Evolutionary conservation across 2,329 filamentous ascomycete genomes (phyloP).

Genomic region (Trichophyton verrucosum): DNA sequence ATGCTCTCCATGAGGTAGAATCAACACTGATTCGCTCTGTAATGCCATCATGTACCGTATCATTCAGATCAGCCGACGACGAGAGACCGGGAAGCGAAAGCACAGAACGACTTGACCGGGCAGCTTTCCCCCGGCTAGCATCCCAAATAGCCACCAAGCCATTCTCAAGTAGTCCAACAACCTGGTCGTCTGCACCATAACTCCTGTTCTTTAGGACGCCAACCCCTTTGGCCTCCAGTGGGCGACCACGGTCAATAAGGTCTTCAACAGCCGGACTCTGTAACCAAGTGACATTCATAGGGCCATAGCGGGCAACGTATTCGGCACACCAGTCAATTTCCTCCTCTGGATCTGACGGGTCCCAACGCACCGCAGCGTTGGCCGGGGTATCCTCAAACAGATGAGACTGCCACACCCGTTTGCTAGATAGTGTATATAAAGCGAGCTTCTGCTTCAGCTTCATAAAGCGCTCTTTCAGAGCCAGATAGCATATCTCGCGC

Average conservation of each 20-base stretch:
- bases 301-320: slow-evolving; percentile 69
- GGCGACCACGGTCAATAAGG: slow-evolving; percentile 24
- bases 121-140: slow-evolving; percentile 45
- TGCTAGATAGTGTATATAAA: neutral
- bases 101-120: slow-evolving; percentile 53
- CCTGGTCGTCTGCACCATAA: slow-evolving; percentile 43
- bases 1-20: slow-evolving; percentile 53
- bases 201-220: slow-evolving; percentile 50
- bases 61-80: slow-evolving; percentile 14
- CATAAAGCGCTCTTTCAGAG: neutral
- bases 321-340: slow-evolving; percentile 75
- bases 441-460: neutral
- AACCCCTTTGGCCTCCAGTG: slow-evolving; percentile 58
- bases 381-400: neutral
- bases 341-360: slow-evolving; percentile 62
- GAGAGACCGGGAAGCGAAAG: slow-evolving; percentile 39
- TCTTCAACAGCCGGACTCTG: slow-evolving; percentile 41
- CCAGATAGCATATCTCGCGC: slow-evolving; percentile 60
- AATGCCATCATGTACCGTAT: slow-evolving; percentile 36
- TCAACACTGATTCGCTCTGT: slow-evolving; percentile 77
- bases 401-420: neutral
- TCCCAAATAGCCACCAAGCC: slow-evolving; percentile 85
- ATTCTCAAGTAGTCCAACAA: slow-evolving; percentile 70
- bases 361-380: slow-evolving; percentile 43
- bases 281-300: slow-evolving; percentile 65